Base-by-base conservation (phyloP, 257 asterid species). In the Solanum dulcamara region DNA sequence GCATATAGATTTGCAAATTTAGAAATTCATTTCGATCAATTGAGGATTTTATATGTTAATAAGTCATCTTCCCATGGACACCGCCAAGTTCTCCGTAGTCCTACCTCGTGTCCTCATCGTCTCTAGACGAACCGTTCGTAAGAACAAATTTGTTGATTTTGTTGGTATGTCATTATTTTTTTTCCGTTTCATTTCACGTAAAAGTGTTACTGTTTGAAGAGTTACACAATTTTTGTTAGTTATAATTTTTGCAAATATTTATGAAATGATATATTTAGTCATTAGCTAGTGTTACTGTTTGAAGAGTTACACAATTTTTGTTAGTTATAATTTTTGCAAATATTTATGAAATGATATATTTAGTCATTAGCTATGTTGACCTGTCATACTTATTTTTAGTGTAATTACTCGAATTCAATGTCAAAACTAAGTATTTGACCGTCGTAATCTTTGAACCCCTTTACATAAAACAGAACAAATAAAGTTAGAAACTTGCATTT, bases 121-220 rank as follows among this genome's bases (percentile, higher is more conserved):
- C 44, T 92, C 95, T 18, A 83, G 95, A 81, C 90, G 93, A 38
- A 83, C 87, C 84, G 92, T 92, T 84, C 95, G 95, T 84, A 92
- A 92, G 90, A 91, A 91, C 93, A 92, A 92, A 81, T 92, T 92
- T 60, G 95, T 92, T 15, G 93, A 92, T 85, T 92, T 92, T 72
- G 95, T 92, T 12, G 95, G 95, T 92, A 83, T 10, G 88, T 1
- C 4, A 9, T 44, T 77, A 44, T 15, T 26, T 26, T 28, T 5
- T 62, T 12, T 26, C 7, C 7, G 0, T 50, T n/a, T 4, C 7
- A 10, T 59, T 59, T 59, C 7, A n/a, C 4, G 32, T 10, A 3
- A 24, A 59, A 11, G 1, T n/a, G 6, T n/a, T 59, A 57, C 0
- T n/a, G 2, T 55, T 22, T 22, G 64, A 22, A 0, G 11, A n/a